These are phyloP conservation scores for Cucurbita ficifolia DNA, from an alignment of 306 rosid species.

Conservation along the genomic window DNA sequence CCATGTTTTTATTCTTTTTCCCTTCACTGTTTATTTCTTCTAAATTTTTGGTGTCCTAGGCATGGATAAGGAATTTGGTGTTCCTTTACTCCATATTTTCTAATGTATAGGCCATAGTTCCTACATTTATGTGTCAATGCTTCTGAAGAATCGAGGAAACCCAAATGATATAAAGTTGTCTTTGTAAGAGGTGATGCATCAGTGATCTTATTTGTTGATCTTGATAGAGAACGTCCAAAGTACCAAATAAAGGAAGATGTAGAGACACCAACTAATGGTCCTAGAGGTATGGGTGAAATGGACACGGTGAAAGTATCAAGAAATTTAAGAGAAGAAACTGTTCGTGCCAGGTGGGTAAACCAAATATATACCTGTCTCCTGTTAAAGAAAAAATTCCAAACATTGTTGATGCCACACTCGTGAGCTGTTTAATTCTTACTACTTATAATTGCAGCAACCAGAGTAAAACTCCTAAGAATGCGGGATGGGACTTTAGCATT, in stretches of 20 bases:
- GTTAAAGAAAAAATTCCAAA: background rate
- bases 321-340: conserved; percentile 54
- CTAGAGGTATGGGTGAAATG: conserved; percentile 37
- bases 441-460: conserved; percentile 52
- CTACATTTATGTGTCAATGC: background rate
- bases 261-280: conserved; percentile 38
- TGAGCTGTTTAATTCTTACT: conserved; percentile 19
- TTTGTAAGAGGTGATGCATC: background rate
- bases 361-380: background rate
- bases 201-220: conserved; percentile 15
- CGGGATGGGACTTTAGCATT: conserved; percentile 97
- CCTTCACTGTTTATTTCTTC: background rate
- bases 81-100: background rate
- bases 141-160: background rate
- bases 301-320: conserved; percentile 59
- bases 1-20: background rate
- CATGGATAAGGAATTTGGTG: background rate
- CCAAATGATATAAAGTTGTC: background rate
- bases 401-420: background rate
- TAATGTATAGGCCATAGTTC: background rate
- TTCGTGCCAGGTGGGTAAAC: conserved; percentile 49
- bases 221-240: conserved; percentile 80
- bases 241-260: conserved; percentile 59
- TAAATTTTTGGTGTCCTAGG: background rate
- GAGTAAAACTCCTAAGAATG: conserved; percentile 52